phyloP scores from a whole-genome alignment of 495 filamentous ascomycete genomes.

The Lichina pygmaea region DNA sequence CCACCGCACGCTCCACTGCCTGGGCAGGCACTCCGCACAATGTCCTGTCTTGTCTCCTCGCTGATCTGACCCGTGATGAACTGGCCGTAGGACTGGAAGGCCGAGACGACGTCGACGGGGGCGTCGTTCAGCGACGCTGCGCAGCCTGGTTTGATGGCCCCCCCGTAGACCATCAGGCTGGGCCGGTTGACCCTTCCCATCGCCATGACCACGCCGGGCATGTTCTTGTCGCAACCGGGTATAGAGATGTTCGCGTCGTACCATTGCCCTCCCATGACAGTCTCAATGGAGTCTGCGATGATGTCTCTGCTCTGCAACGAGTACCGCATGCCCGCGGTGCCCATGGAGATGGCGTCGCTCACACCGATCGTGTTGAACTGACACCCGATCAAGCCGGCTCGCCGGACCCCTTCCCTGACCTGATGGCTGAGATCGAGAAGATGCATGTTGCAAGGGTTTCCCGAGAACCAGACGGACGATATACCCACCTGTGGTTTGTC shows the following conservation, averaged over 20 bases:
- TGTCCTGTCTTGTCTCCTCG: constrained; percentile 77
- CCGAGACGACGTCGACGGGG: constrained; percentile 80
- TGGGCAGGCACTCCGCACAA: constrained; percentile 84
- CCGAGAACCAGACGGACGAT: constrained; percentile 73
- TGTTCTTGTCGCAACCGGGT: constrained; percentile 99
- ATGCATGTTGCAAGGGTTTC: constrained; percentile 99
- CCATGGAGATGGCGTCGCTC: constrained; percentile 64
- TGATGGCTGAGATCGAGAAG: constrained; percentile 61
- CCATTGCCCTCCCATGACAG: constrained; percentile 97
- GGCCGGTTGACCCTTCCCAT: constrained; percentile 91
- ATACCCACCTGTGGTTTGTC: constrained; percentile 91
- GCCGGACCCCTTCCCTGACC: constrained; percentile 63
- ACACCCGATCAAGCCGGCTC: constrained; percentile 51
- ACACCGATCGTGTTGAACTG: constrained; percentile 98
- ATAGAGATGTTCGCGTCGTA: constrained; percentile 97
- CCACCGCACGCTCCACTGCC: constrained; percentile 86
- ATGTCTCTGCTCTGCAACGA: constrained; percentile 82
- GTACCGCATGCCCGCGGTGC: constrained; percentile 74
- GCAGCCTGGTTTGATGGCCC: constrained; percentile 79
- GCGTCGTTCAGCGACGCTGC: constrained; percentile 40
- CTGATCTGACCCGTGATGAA: constrained; percentile 76
- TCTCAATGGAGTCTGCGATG: constrained; percentile 95
- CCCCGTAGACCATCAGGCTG: constrained; percentile 90
- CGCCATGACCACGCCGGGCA: constrained; percentile 94
- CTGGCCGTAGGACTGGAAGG: constrained; percentile 94